Evolutionary conservation across 164 flowering plant species (phyloP), one percentile per base, ranked within the genome.

Genomic region (Euptelea pleiosperma): DNA sequence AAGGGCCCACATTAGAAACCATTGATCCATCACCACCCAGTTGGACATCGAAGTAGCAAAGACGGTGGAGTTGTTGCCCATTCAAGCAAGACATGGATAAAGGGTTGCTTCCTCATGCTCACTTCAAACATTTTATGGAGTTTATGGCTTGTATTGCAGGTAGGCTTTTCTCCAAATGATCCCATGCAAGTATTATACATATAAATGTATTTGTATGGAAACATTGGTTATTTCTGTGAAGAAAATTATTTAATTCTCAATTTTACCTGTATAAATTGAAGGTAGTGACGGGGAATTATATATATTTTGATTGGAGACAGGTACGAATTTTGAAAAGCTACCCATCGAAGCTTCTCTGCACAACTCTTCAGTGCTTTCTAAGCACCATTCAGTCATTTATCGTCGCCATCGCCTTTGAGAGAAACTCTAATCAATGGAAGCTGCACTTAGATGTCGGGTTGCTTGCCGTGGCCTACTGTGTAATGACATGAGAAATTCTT

Each of bases 141-240:
- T 40, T 25, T 78, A 11, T 84, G 94, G 94, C 66, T 86, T n/a
- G 82, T 86, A 0, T 55, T 82, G 10, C 90, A 86, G 87, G 93
- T 86, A 67, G 1, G 1, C 45, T 39, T n/a, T n/a, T n/a, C n/a
- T n/a, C n/a, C n/a, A n/a, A n/a, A n/a, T n/a, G n/a, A n/a, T n/a
- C n/a, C n/a, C n/a, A n/a, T n/a, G n/a, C n/a, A n/a, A n/a, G n/a
- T n/a, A n/a, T n/a, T n/a, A n/a, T n/a, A n/a, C n/a, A n/a, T n/a
- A n/a, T n/a, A n/a, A n/a, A n/a, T n/a, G n/a, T n/a, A 63, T 0
- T 4, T 9, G 4, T 5, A 8, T 33, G 7, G 8, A 5, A 8
- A 14, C n/a, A 8, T 40, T 40, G 11, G n/a, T n/a, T n/a, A n/a
- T n/a, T n/a, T n/a, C n/a, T n/a, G n/a, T n/a, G n/a, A n/a, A n/a